Base-by-base conservation (phyloP, 345 rosid genomes). In the Diplotaxis tenuifolia region DNA sequence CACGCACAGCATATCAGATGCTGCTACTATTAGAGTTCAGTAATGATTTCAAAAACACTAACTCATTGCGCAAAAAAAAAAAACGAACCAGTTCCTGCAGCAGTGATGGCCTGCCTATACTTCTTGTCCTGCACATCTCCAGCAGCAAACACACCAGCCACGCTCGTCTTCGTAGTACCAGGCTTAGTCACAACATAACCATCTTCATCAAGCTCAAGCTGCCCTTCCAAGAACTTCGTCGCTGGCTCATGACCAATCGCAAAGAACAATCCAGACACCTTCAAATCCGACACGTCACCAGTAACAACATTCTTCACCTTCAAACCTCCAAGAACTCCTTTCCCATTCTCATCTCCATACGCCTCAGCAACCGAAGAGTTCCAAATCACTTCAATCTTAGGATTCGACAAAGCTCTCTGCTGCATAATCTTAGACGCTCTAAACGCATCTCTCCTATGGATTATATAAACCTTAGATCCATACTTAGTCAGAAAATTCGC, bases 111-210 rank as follows among this genome's bases (percentile, higher is more conserved):
- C 80, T 96, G 99, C 73, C 98, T 84, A 62, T 96, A 96, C 88
- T 90, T 96, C 92, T 96, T 96, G 50, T 96, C 99, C 81, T 92
- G 99, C 25, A 90, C 99, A 85, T 96, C 98, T 9, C 99, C 99
- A 0, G 98, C 96, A 0, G 99, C 99, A 14, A 96, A 92, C 14
- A 92, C 92, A 3, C 99, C 99, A 2, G 20, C 84, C 9, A 96
- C 89, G 7, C 88, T 92, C n/a, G 98, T 96, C 83, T 73, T 75
- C 0, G 97, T 86, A 0, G 96, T 92, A 7, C 97, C 99, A 3
- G 96, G 90, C 73, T 86, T 79, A 0, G 98, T 92, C 32, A 87
- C 42, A 40, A 92, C 76, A 70, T 96, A 96, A 8, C 99, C 98
- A 79, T 89, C 98, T 3, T 84, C 82, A 74, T 92, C 94, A 53